Percentiles rank a stretch among this genome's conserved stretches.
Conservation (phyloP, 2,329 filamentous ascomycete species). For the Epicoccum sorghinum region DNA sequence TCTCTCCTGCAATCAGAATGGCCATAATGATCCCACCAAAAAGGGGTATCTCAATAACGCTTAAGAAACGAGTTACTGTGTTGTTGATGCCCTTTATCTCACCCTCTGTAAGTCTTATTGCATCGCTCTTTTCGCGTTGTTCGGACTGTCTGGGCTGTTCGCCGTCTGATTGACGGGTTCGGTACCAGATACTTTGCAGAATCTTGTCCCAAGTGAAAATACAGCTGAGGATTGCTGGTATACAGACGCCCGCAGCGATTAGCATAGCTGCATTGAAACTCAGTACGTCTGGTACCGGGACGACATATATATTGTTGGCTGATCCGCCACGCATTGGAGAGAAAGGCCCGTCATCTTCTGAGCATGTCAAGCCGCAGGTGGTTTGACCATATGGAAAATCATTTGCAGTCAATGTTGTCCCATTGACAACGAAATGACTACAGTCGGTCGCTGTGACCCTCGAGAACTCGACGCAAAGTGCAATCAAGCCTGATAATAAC, state of each 20-base stretch:
- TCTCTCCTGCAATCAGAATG: constrained; percentile 66
- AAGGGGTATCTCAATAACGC: constrained; percentile 61
- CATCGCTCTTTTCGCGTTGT: constrained; percentile 50
- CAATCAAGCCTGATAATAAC: constrained; percentile 65
- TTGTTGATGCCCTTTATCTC: constrained; percentile 55
- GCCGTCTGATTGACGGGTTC: too few relatives aligned
- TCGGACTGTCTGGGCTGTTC: constrained; percentile 50
- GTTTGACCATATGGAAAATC: constrained; percentile 55
- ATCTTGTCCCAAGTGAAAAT: constrained; percentile 70
- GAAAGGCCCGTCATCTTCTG: constrained; percentile 52
- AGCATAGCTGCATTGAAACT: constrained; percentile 66
- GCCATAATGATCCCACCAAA: constrained; percentile 65
- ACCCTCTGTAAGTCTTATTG: constrained; percentile 60
- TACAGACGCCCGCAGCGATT: constrained; percentile 67
- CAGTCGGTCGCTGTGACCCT: constrained; percentile 57
- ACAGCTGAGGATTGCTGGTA: constrained; percentile 67
- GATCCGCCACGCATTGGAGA: constrained; percentile 63
- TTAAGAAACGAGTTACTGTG: constrained; percentile 45
- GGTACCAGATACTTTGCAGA: constrained; percentile 52
- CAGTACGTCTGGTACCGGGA: constrained; percentile 62
- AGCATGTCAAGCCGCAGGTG: constrained; percentile 58
- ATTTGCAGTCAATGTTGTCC: constrained; percentile 44
- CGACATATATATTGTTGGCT: constrained; percentile 66
- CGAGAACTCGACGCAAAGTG: constrained; percentile 69
- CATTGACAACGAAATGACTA: constrained; percentile 46